These are phyloP conservation scores for Leishmania tarentolae DNA, from an alignment of 208 protist species.

Conservation along the genomic window DNA sequence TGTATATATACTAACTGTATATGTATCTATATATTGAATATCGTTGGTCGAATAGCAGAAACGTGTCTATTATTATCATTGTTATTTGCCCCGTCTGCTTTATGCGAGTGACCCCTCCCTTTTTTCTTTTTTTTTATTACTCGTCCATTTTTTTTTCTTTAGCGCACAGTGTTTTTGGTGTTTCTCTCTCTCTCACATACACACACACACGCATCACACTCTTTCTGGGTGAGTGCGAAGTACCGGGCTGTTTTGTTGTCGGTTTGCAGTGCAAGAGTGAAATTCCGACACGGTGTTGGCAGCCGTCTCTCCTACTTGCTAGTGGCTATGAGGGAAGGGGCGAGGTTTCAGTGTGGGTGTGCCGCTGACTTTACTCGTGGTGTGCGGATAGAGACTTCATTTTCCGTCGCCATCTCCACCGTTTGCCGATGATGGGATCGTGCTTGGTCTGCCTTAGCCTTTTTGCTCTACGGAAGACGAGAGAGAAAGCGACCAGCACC, in stretches of 20 bases:
- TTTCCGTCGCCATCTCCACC: neutral
- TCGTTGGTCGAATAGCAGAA: neutral
- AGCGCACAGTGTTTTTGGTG: no score
- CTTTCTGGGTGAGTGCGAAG: neutral
- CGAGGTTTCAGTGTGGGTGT: neutral
- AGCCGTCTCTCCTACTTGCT: neutral
- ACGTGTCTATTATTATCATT: neutral
- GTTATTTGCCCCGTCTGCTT: neutral
- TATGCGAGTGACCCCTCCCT: neutral
- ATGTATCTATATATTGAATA: no score
- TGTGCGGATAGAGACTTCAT: neutral
- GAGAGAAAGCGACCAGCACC: neutral
- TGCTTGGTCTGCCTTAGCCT: neutral
- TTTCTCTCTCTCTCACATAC: no score
- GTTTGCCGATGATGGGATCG: neutral
- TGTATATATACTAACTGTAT: no score
- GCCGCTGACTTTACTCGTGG: neutral
- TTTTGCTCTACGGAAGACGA: neutral
- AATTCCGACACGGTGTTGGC: neutral
- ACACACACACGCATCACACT: neutral
- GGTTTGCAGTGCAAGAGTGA: neutral
- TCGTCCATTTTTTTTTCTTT: neutral
- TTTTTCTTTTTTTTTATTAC: neutral
- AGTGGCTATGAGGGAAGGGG: neutral
- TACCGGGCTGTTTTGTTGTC: neutral